phyloP scores from a whole-genome alignment of 257 asterid species.

The Nemophila menziesii region DNA sequence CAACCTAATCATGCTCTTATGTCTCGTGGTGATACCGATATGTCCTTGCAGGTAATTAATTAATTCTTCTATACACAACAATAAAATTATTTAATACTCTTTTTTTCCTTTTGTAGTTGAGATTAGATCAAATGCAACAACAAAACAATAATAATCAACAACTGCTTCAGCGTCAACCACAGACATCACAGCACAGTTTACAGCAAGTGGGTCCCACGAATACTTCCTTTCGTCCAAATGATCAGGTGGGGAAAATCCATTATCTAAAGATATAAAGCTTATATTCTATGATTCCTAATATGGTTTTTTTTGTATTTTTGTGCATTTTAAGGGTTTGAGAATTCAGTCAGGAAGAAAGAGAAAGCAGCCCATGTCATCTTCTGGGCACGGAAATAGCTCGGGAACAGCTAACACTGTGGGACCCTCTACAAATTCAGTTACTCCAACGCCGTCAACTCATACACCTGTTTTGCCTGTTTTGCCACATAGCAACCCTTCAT shows the following conservation, averaged over 20 bases:
- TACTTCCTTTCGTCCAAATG: constrained; percentile 73
- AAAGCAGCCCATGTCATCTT: constrained; percentile 80
- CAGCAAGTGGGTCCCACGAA: constrained; percentile 83
- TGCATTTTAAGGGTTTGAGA: constrained; percentile 69
- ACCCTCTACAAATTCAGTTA: constrained; percentile 97
- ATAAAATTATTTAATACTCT: neutral
- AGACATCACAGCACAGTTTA: constrained; percentile 67
- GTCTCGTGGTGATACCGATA: constrained; percentile 78
- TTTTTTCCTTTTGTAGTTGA: constrained; percentile 35
- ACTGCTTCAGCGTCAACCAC: constrained; percentile 74
- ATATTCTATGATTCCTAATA: constrained; percentile 26
- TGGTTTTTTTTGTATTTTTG: constrained; percentile 16
- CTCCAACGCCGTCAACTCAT: constrained; percentile 97
- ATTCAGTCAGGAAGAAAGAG: constrained; percentile 89
- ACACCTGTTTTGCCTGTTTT: constrained; percentile 85
- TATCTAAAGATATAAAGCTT: neutral
- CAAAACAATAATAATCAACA: constrained; percentile 22
- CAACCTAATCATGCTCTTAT: constrained; percentile 67
- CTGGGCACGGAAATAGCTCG: constrained; percentile 96
- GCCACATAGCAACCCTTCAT: constrained; percentile 76
- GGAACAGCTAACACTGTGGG: constrained; percentile 99
- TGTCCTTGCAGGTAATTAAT: constrained; percentile 53
- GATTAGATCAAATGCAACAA: constrained; percentile 42
- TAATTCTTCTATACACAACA: constrained; percentile 1
- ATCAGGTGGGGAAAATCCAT: constrained; percentile 43